Conservation (phyloP, 2,329 filamentous ascomycete genomes). For the Beauveria brongniartii region DNA sequence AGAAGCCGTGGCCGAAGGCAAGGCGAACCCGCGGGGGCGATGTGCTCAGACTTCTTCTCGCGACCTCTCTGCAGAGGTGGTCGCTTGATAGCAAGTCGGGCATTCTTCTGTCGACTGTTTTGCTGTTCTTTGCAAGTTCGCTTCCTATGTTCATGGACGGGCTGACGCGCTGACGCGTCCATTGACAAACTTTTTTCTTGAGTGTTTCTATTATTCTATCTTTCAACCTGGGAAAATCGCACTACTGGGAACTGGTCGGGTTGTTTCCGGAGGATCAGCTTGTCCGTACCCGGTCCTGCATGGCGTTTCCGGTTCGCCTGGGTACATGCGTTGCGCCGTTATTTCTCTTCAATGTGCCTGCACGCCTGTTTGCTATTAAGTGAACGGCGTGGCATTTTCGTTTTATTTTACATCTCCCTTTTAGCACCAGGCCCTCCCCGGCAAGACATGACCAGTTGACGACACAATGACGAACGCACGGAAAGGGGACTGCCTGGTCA, state of each 20-base stretch:
- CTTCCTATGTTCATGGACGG: background rate
- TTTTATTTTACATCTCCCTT: slow-evolving; percentile 8
- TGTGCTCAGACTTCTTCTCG: background rate
- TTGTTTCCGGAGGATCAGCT: slow-evolving; percentile 15
- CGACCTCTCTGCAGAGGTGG: background rate
- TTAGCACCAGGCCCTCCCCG: slow-evolving; percentile 6
- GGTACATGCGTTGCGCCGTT: slow-evolving; percentile 20
- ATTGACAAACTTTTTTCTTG: slow-evolving; percentile 20
- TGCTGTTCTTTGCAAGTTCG: background rate
- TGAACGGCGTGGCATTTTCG: background rate
- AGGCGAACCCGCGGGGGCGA: background rate
- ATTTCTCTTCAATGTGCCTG: slow-evolving; percentile 15
- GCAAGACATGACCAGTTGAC: slow-evolving; percentile 7
- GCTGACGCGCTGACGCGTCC: background rate
- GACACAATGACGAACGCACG: slow-evolving; percentile 10
- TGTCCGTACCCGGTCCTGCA: slow-evolving; percentile 18
- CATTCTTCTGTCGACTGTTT: slow-evolving; percentile 11
- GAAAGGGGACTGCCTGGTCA: slow-evolving; percentile 4
- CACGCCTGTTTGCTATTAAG: background rate
- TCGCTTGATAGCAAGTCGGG: background rate
- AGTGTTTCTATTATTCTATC: slow-evolving; percentile 17
- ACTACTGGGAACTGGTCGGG: slow-evolving; percentile 17
- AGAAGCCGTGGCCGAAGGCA: background rate
- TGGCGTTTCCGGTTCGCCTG: slow-evolving; percentile 23
- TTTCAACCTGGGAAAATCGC: slow-evolving; percentile 22